Percentiles rank a stretch among this genome's conserved stretches.
These are phyloP conservation scores for Acanthamoeba triangularis DNA, from an alignment of 208 protist species.

Conservation along the genomic window DNA sequence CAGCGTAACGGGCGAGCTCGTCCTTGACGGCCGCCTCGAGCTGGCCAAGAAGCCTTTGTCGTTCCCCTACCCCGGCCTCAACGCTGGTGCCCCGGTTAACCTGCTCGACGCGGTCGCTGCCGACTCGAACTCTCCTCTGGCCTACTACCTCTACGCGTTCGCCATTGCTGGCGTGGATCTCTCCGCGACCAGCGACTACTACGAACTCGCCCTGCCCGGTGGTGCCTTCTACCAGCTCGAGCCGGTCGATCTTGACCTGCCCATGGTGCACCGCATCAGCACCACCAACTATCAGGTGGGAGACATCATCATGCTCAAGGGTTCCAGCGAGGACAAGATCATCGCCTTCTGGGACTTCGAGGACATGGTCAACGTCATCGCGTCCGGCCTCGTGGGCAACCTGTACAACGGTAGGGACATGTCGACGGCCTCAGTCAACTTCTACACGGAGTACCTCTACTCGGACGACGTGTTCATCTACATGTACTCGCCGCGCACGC, in stretches of 20 bases:
- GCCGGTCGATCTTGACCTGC: constrained; percentile 50
- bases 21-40: background rate
- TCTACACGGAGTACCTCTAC: constrained; percentile 68
- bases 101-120: background rate
- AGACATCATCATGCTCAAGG: constrained; percentile 67
- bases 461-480: constrained; percentile 63
- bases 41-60: background rate
- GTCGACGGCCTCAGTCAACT: background rate
- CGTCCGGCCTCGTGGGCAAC: background rate
- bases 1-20: background rate
- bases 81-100: background rate
- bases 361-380: constrained; percentile 40
- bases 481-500: constrained; percentile 46
- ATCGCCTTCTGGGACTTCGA: constrained; percentile 71
- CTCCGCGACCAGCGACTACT: background rate
- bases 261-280: background rate
- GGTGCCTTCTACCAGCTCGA: constrained; percentile 52
- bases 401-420: constrained; percentile 52
- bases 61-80: constrained; percentile 24
- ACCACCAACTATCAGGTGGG: constrained; percentile 49
- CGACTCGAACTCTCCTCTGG: background rate
- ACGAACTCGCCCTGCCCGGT: background rate
- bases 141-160: constrained; percentile 4
- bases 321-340: constrained; percentile 38
- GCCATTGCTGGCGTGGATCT: background rate